phyloP scores from a whole-genome alignment of 805 yeast genomes.

The Sugiyamaella chiloensis region DNA sequence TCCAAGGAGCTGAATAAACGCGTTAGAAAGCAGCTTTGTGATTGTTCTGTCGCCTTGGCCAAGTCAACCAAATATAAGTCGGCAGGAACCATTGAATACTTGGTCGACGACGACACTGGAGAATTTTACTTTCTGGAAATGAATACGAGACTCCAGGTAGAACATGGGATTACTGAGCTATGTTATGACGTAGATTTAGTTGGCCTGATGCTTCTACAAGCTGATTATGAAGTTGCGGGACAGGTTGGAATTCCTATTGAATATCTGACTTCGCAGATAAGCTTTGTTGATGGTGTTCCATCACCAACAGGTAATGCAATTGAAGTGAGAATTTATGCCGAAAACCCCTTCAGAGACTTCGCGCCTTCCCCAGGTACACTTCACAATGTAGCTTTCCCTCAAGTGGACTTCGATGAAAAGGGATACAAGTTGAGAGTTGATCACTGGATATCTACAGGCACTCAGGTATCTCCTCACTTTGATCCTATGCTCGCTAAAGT shows the following conservation, averaged over 20 bases:
- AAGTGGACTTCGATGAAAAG: conserved; percentile 58
- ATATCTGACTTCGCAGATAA: neutral
- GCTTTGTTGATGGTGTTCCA: conserved; percentile 52
- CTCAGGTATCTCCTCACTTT: conserved; percentile 60
- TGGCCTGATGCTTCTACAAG: conserved; percentile 92
- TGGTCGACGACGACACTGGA: conserved; percentile 79
- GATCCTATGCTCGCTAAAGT: conserved; percentile 96
- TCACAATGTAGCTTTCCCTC: conserved; percentile 79
- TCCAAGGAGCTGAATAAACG: conserved; percentile 49
- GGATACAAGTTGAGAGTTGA: conserved; percentile 87
- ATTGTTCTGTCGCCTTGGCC: conserved; percentile 80
- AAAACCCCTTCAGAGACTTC: conserved; percentile 95
- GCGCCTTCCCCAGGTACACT: conserved; percentile 69
- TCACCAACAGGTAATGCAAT: conserved; percentile 79
- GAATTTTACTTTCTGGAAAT: conserved; percentile 93
- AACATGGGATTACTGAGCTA: conserved; percentile 93
- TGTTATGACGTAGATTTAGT: conserved; percentile 92
- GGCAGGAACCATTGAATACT: conserved; percentile 96
- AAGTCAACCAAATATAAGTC: conserved; percentile 81
- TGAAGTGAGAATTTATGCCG: conserved; percentile 96
- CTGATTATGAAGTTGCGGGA: conserved; percentile 83
- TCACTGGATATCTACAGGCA: conserved; percentile 72
- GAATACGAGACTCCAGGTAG: conserved; percentile 93
- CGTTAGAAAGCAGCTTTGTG: conserved; percentile 69
- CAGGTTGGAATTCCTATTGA: conserved; percentile 1